A percentile compares a stretch with the other conserved stretches of the same genome.
Conservation (phyloP, 768 basidiomycete species). For the Asterophora lycoperdoides region DNA sequence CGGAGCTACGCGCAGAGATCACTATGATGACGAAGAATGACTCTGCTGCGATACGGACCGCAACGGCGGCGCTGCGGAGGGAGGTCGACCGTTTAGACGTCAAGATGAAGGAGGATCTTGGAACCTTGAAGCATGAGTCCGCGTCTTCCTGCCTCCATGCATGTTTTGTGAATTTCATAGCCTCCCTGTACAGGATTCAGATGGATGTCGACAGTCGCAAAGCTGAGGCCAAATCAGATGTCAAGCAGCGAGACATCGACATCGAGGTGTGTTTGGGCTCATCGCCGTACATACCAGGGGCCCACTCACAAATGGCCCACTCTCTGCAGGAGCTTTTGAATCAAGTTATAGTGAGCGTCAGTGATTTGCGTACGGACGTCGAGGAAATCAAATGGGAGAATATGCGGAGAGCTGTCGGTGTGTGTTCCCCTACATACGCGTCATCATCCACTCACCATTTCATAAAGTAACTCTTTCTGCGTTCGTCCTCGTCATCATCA, state of each 20-base stretch:
- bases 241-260: constrained; percentile 78
- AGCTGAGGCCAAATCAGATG: constrained; percentile 80
- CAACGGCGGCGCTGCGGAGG: constrained; percentile 70
- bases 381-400: constrained; percentile 90
- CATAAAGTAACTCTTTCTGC: constrained; percentile 53
- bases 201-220: constrained; percentile 95
- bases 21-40: constrained; percentile 82
- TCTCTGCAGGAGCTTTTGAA: constrained; percentile 65
- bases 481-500: constrained; percentile 65
- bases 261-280: constrained; percentile 58
- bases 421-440: constrained; percentile 23
- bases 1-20: constrained; percentile 84
- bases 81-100: constrained; percentile 84
- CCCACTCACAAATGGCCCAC: background rate
- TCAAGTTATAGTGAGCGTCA: constrained; percentile 66
- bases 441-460: constrained; percentile 3
- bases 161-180: background rate
- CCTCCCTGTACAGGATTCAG: constrained; percentile 64
- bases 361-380: constrained; percentile 75
- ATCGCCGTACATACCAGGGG: background rate
- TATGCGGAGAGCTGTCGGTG: constrained; percentile 78
- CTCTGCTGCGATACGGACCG: constrained; percentile 72
- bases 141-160: constrained; percentile 25
- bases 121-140: constrained; percentile 88
- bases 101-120: constrained; percentile 92